Base-by-base conservation (phyloP, 2,329 filamentous ascomycete genomes). In the Monosporascus sp. region DNA sequence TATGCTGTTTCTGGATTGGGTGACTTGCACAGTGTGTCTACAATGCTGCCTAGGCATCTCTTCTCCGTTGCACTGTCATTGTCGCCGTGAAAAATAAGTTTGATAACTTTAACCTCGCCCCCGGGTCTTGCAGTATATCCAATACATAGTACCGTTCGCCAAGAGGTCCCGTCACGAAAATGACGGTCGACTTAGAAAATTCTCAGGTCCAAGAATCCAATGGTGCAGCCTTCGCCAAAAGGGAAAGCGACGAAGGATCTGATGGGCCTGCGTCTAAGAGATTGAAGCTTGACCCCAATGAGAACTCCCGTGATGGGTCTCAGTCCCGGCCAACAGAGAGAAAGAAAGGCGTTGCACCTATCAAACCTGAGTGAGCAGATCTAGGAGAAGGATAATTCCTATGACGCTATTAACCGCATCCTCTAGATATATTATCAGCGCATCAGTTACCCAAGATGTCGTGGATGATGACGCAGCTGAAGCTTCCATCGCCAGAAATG, bases 381-480 rank as follows among this genome's bases (percentile, higher is more conserved):
- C 47, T n/a, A 14, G 14, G 8, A 14, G 14, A 26, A 48, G 14
- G 19, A 7, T 35, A 3, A 35, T 26, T 54, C 9, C 14, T 43
- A 46, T 47, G 59, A 43, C 57, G 19, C 17, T 44, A 35, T 9
- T 31, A 31, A 31, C 9, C 27, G 3, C 27, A 31, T 19, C 31
- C 44, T 31, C 5, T 46, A 71, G 70, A 52, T 73, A 69, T 58
- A 63, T 72, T 38, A 59, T 72, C 49, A 57, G 58, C 45, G 57
- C 37, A 51, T 41, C 63, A 61, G 55, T 38, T 19, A 47, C 56
- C 38, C 60, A 63, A 38, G 70, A 72, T 37, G 68, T 67, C 38
- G 65, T 69, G 31, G 76, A 82, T 56, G 80, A 88, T 63, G 81
- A 85, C 69, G 79, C 78, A 52, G 81, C 84, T 51, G 85, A 87